Percentiles rank a stretch among this genome's conserved stretches.
phyloP scores from a whole-genome alignment of 257 asterid genomes.

The Nicotiana paniculata region DNA sequence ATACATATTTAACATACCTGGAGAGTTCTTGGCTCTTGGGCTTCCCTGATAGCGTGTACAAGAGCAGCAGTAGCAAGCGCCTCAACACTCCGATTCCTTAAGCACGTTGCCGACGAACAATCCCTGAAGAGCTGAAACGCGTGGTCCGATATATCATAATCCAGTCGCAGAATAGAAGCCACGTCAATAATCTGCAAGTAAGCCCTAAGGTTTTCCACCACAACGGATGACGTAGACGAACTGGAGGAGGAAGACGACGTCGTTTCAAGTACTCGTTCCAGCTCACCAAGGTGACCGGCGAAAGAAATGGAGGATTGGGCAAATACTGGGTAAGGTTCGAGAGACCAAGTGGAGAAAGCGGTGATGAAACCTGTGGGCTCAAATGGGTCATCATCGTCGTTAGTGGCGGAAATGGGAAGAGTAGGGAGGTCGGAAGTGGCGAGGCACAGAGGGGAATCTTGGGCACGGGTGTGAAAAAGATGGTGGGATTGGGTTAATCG shows the following conservation, averaged over 20 bases:
- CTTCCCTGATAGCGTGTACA: slow-evolving; percentile 95
- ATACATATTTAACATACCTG: slow-evolving; percentile 42
- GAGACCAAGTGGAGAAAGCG: slow-evolving; percentile 96
- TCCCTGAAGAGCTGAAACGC: slow-evolving; percentile 98
- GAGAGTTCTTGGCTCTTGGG: slow-evolving; percentile 93
- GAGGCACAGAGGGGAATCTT: slow-evolving; percentile 82
- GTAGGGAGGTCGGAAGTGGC: slow-evolving; percentile 96
- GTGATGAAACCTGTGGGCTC: slow-evolving; percentile 87
- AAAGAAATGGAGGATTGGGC: slow-evolving; percentile 70
- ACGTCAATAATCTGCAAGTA: slow-evolving; percentile 93
- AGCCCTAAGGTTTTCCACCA: slow-evolving; percentile 88
- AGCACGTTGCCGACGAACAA: slow-evolving; percentile 87
- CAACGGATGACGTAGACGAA: slow-evolving; percentile 47
- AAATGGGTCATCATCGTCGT: slow-evolving; percentile 74
- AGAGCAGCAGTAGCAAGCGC: slow-evolving; percentile 97
- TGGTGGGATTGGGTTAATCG: slow-evolving; percentile 84
- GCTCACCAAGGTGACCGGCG: slow-evolving; percentile 93
- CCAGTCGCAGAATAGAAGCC: slow-evolving; percentile 80
- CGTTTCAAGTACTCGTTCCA: slow-evolving; percentile 85
- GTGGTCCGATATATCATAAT: slow-evolving; percentile 83
- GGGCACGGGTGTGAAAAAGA: slow-evolving; percentile 94
- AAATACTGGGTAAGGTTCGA: slow-evolving; percentile 76
- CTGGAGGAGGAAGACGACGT: slow-evolving; percentile 38
- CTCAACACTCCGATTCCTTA: slow-evolving; percentile 96
- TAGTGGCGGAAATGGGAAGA: slow-evolving; percentile 28